Conservation (phyloP, 768 basidiomycete species). For the Trametopsis cervina region DNA sequence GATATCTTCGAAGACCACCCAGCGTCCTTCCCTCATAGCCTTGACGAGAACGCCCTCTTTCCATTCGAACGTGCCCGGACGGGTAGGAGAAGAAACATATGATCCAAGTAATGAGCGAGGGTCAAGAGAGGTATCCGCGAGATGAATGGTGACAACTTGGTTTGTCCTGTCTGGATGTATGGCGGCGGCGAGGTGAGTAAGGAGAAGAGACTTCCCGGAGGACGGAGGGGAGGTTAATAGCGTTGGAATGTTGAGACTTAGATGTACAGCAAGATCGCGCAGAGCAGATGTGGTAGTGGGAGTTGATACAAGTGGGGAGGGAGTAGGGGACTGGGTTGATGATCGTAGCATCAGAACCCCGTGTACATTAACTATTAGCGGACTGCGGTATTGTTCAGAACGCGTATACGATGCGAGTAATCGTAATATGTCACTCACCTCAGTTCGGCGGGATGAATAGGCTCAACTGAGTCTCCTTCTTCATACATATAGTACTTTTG, state of each 20-base stretch:
- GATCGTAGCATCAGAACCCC: conserved; percentile 60
- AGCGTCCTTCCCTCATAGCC: conserved; percentile 83
- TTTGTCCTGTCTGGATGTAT: conserved; percentile 55
- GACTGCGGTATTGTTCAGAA: conserved; percentile 29
- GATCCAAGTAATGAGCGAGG: conserved; percentile 90
- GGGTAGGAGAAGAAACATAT: conserved; percentile 79
- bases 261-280: conserved; percentile 51
- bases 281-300: conserved; percentile 53
- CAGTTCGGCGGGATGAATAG: conserved; percentile 41
- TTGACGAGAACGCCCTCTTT: conserved; percentile 90
- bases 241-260: conserved; percentile 66
- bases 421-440: conserved; percentile 36
- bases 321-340: conserved; percentile 20
- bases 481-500: conserved; percentile 42
- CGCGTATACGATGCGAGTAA: neutral
- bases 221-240: conserved; percentile 84
- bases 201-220: conserved; percentile 77
- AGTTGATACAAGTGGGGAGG: conserved; percentile 52
- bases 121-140: conserved; percentile 94
- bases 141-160: conserved; percentile 79
- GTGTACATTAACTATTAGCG: conserved; percentile 51
- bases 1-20: conserved; percentile 90
- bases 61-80: conserved; percentile 91
- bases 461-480: conserved; percentile 25
- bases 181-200: conserved; percentile 66